Conservation (phyloP, 768 basidiomycete genomes). For the Termitomyces sp. region DNA sequence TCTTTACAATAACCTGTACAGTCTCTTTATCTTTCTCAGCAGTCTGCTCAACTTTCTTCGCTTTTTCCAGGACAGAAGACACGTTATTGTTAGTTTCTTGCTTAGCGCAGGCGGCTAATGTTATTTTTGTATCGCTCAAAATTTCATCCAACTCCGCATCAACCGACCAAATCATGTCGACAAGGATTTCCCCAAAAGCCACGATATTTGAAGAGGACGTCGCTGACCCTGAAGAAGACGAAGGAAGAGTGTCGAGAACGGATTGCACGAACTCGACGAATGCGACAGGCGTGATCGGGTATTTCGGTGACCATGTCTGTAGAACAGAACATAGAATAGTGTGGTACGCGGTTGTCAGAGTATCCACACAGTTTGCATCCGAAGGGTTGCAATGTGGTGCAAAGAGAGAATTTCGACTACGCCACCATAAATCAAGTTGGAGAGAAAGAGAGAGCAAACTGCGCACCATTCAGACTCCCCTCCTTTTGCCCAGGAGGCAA, state of each 20-base stretch:
- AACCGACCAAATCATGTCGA: conserved; percentile 80
- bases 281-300: conserved; percentile 38
- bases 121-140: conserved; percentile 45
- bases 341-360: conserved; percentile 63
- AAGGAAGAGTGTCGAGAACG: conserved; percentile 55
- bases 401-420: conserved; percentile 58
- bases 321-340: conserved; percentile 58
- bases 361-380: conserved; percentile 45
- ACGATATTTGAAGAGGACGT: conserved; percentile 37
- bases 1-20: conserved; percentile 51
- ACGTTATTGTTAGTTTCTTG: conserved; percentile 16
- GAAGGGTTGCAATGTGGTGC: conserved; percentile 54
- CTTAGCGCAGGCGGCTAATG: conserved; percentile 30
- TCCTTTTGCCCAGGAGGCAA: conserved; percentile 50
- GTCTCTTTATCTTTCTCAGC: conserved; percentile 62
- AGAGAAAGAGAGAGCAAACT: conserved; percentile 10
- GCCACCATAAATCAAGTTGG: conserved; percentile 8
- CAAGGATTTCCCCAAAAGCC: conserved; percentile 60
- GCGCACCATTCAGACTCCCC: conserved; percentile 62
- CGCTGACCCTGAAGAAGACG: conserved; percentile 59
- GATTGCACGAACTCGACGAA: conserved; percentile 63
- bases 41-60: conserved; percentile 40
- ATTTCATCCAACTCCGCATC: conserved; percentile 75
- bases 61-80: conserved; percentile 25
- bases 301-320: conserved; percentile 45